Base-by-base conservation (phyloP, 164 flowering plant genomes). In the Magnolia changhungtana region DNA sequence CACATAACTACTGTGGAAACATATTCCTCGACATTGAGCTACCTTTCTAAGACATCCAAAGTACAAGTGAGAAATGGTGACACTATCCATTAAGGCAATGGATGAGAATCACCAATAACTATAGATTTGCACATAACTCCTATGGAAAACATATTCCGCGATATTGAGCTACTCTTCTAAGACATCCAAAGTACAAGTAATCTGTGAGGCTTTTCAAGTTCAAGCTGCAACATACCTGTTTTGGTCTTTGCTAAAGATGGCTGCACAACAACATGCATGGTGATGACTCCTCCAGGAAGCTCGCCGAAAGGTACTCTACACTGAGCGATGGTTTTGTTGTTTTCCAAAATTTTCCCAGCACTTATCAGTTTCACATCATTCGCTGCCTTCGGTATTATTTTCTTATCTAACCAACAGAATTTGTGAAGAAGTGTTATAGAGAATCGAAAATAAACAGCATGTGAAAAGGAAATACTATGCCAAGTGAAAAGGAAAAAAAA, bases 211-310 rank as follows among this genome's bases (percentile, higher is more conserved):
- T 19, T 23, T 51, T 45, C 63, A 75, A 63, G 50, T 31, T 67
- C 55, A 72, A 71, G 61, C 71, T 67, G 73, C 24, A 70, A 71
- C 19, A 23, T 64, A 83, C 86, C 85, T 70, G 85, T 78, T 77
- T 83, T 85, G 55, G 80, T 69, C 75, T 83, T 83, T 4, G 77
- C 78, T 50, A 76, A 49, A 78, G 86, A 82, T 72, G 85, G 88
- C 75, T 86, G 89, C 78, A 86, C 84, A 74, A 86, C 81, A 27
- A 86, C 89, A 80, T 86, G 89, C 89, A 86, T 86, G 64, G 85
- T 86, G 64, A 83, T 85, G 51, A 81, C 82, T 50, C 83, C 87
- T 55, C 82, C 81, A 1, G 83, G 84, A 78, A 82, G 80, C 69
- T 86, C 87, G 74, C 82, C 84, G 69, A 82, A 81, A 21, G 89